A percentile compares a stretch with the other conserved stretches of the same genome.
These are phyloP conservation scores for Trichosporon coremiiforme DNA, from an alignment of 1,284 basidiomycete species.

Conservation along the genomic window DNA sequence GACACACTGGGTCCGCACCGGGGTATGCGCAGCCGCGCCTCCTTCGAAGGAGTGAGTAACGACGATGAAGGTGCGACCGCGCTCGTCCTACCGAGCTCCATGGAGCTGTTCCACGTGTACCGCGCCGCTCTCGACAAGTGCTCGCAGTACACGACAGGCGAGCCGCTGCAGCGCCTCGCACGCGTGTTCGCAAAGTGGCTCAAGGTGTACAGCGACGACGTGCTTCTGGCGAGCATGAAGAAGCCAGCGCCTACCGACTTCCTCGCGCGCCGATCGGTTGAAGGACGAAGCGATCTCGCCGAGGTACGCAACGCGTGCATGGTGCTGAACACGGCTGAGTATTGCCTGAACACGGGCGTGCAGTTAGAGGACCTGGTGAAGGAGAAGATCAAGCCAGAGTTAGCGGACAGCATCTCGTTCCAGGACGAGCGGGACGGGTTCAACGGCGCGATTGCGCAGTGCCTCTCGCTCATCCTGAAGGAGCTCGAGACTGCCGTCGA, in stretches of 20 bases:
- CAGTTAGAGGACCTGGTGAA: slow-evolving; percentile 93
- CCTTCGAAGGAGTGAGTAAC: slow-evolving; percentile 60
- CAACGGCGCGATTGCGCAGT: slow-evolving; percentile 77
- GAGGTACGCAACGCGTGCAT: slow-evolving; percentile 80
- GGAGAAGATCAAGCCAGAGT: slow-evolving; percentile 74
- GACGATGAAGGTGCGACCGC: slow-evolving; percentile 58
- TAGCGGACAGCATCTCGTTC: slow-evolving; percentile 75
- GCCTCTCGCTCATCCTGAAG: slow-evolving; percentile 73
- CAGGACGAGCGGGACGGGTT: slow-evolving; percentile 86
- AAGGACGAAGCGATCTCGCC: slow-evolving; percentile 70
- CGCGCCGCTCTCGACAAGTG: slow-evolving; percentile 93
- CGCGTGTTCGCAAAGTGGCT: slow-evolving; percentile 90
- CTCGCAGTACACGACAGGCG: slow-evolving; percentile 71
- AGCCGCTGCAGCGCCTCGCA: slow-evolving; percentile 76
- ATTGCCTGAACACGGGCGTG: slow-evolving; percentile 86
- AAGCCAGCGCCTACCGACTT: slow-evolving; percentile 56
- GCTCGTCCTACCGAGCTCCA: slow-evolving; percentile 82
- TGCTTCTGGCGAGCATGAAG: slow-evolving; percentile 72
- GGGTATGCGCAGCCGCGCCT: slow-evolving; percentile 66
- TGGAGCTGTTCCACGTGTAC: slow-evolving; percentile 97
- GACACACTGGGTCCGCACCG: slow-evolving; percentile 70
- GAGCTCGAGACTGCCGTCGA: slow-evolving; percentile 83
- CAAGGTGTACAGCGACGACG: slow-evolving; percentile 88
- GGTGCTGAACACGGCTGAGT: slow-evolving; percentile 95
- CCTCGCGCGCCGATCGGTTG: slow-evolving; percentile 67